phyloP scores from a whole-genome alignment of 192 early-diverging fungal genomes.

The Gryganskiella cystojenkinii region DNA sequence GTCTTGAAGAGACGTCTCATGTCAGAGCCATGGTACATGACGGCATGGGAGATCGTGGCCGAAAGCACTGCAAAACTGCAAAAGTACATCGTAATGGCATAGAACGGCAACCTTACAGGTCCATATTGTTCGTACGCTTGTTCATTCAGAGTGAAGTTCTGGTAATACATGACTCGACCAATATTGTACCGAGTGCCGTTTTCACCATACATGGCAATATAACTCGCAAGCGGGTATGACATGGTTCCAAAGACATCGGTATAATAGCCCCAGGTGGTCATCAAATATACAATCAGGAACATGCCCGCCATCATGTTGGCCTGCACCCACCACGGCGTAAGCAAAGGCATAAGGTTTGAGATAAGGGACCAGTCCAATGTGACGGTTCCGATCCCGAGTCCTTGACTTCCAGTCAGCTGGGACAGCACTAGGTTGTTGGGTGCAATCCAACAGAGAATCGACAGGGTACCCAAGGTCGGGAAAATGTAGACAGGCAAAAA shows the following conservation, averaged over 20 bases:
- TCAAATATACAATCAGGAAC: conserved; percentile 59
- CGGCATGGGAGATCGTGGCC: conserved; percentile 63
- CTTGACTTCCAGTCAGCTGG: conserved; percentile 55
- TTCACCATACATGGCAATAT: conserved; percentile 34
- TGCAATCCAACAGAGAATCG: conserved; percentile 60
- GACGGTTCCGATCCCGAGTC: conserved; percentile 63
- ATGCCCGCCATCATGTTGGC: conserved; percentile 61
- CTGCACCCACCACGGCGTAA: conserved; percentile 56
- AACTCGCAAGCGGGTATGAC: conserved; percentile 46
- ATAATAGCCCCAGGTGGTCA: conserved; percentile 59
- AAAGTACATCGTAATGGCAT: conserved; percentile 59
- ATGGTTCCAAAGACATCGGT: conserved; percentile 57
- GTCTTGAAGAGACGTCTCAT: conserved; percentile 60
- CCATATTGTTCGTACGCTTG: conserved; percentile 49
- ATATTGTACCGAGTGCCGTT: conserved; percentile 48
- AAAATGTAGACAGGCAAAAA: conserved; percentile 67
- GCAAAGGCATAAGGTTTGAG: conserved; percentile 50
- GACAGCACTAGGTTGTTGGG: conserved; percentile 46
- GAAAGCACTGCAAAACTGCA: conserved; percentile 64
- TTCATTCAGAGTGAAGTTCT: conserved; percentile 36
- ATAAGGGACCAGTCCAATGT: conserved; percentile 72
- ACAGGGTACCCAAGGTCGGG: conserved; percentile 55
- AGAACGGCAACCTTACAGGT: conserved; percentile 54
- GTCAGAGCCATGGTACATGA: conserved; percentile 73
- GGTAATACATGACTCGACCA: conserved; percentile 21